Evolutionary conservation across 345 rosid species (phyloP).

Genomic region (Bruguiera sexangula): DNA sequence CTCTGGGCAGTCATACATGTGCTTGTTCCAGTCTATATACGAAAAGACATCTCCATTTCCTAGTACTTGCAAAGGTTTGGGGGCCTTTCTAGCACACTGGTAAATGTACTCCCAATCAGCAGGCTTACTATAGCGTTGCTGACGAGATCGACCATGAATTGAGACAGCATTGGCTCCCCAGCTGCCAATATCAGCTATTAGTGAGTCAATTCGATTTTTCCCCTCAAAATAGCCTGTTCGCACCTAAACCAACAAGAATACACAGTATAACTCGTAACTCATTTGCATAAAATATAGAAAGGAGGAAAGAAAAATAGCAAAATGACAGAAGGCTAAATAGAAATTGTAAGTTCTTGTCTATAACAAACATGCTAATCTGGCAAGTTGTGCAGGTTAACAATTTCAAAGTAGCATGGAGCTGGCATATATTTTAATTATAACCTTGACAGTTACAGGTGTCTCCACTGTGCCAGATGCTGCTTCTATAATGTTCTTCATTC

Average conservation of each 20-base stretch:
- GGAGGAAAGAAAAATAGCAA: background rate
- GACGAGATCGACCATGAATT: constrained; percentile 90
- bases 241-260: constrained; percentile 46
- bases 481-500: constrained; percentile 71
- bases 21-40: constrained; percentile 80
- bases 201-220: constrained; percentile 68
- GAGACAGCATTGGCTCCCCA: constrained; percentile 93
- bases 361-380: background rate
- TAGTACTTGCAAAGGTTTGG: constrained; percentile 57
- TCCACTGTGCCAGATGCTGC: constrained; percentile 71
- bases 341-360: background rate
- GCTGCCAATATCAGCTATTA: constrained; percentile 62
- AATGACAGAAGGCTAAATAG: background rate
- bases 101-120: constrained; percentile 93
- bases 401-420: background rate
- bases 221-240: constrained; percentile 82
- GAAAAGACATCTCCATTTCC: constrained; percentile 90
- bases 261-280: background rate
- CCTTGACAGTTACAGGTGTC: constrained; percentile 86
- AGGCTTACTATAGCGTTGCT: constrained; percentile 85
- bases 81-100: constrained; percentile 62
- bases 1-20: constrained; percentile 66
- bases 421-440: constrained; percentile 16
- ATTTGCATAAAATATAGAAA: background rate
- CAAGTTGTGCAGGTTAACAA: constrained; percentile 1